Base-by-base conservation (phyloP, 192 early-diverging fungal genomes). In the Chytriomyces sp. region DNA sequence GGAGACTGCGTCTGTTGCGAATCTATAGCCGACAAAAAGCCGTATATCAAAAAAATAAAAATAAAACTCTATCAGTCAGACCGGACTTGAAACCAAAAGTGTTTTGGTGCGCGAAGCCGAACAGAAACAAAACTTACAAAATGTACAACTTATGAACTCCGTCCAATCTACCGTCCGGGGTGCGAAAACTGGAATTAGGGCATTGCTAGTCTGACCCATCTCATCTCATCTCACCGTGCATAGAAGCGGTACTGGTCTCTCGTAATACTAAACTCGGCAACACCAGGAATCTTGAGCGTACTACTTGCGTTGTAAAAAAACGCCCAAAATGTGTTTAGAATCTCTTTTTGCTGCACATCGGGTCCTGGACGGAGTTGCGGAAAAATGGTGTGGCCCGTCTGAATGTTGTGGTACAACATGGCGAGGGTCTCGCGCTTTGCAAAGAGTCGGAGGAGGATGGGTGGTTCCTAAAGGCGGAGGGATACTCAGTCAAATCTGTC, bases 351-450 rank as follows among this genome's bases (percentile, higher is more conserved):
- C 79, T 90, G 89, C 7, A 88, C 81, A 24, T 90, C 89, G 23
- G 89, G 88, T 13, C 83, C 86, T 18, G 89, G 87, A 47, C 89
- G 82, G 5, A 90, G 77, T 48, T 86, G 83, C 20, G 88, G 89
- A 59, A 91, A 91, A 45, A 90, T 84, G 16, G 86, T 87, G 46
- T 69, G 68, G 7, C 88, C 88, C 5, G 84, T 87, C 64, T 86
- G 90, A 77, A 89, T 89, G 69, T 91, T 90, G 53, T 87, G 81
- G 70, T 90, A 89, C 26, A 91, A 80, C 84, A 90, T 83, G 10
- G 86, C 85, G 11, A 91, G 80, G 1, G 88, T 90, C 61, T 91
- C 88, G 11, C 89, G 80, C 72, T 90, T 91, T 11, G 88, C 89
- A 82, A 86, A 91, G 2, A 85, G 82, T 10, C 89, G 81, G 5